phyloP scores from a whole-genome alignment of 805 yeast species.

The Wickerhamomyces alni region DNA sequence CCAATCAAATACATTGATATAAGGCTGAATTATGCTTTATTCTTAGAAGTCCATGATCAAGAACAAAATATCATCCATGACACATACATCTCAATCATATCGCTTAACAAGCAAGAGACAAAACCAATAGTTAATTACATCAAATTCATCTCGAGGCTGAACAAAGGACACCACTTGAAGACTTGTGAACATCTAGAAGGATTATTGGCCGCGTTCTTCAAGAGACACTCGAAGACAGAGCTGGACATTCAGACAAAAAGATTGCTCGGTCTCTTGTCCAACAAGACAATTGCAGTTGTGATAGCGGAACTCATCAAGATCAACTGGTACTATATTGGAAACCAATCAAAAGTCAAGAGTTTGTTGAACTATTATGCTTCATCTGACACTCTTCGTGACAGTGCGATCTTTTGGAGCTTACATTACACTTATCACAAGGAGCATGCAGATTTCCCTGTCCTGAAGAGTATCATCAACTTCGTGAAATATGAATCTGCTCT shows the following conservation, averaged over 20 bases:
- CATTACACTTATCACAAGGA: slow-evolving; percentile 48
- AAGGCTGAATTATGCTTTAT: slow-evolving; percentile 20
- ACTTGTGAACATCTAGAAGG: slow-evolving; percentile 20
- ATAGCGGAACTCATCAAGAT: slow-evolving; percentile 29
- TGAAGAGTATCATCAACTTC: slow-evolving; percentile 38
- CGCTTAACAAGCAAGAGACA: slow-evolving; percentile 5
- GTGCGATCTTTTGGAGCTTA: slow-evolving; percentile 44
- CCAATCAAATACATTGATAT: slow-evolving; percentile 8
- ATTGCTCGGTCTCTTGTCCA: slow-evolving; percentile 31
- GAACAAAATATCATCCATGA: slow-evolving; percentile 13
- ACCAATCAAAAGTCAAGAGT: slow-evolving; percentile 27
- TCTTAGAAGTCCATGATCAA: slow-evolving; percentile 10
- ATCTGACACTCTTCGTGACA: slow-evolving; percentile 3
- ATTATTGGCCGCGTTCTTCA: slow-evolving; percentile 17
- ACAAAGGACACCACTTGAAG: slow-evolving; percentile 14
- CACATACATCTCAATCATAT: slow-evolving; percentile 14
- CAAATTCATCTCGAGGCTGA: slow-evolving; percentile 16
- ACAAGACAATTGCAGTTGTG: slow-evolving; percentile 33
- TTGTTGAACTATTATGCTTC: slow-evolving; percentile 23
- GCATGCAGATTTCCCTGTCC: slow-evolving; percentile 37
- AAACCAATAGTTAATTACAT: slow-evolving; percentile 18
- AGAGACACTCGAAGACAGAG: slow-evolving; percentile 5
- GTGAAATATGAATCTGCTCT: slow-evolving; percentile 40
- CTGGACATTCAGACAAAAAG: slow-evolving; percentile 15
- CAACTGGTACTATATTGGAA: slow-evolving; percentile 24